Percentiles rank a stretch among this genome's conserved stretches.
phyloP scores from a whole-genome alignment of 805 yeast genomes.

The Cyberlindnera bimundalis region DNA sequence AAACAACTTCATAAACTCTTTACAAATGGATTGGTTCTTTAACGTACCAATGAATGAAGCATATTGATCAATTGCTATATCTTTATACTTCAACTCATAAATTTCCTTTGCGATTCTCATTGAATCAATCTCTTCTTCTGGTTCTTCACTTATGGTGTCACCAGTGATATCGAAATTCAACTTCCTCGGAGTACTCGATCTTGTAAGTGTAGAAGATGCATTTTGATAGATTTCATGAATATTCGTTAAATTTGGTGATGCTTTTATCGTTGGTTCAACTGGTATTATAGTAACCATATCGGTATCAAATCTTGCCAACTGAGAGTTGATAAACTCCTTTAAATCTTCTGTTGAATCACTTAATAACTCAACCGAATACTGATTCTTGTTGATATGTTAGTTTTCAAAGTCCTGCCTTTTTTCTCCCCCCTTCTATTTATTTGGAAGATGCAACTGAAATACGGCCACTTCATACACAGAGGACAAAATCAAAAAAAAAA shows the following conservation, averaged over 20 bases:
- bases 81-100: slow-evolving; percentile 29
- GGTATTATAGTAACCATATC: slow-evolving; percentile 11
- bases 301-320: slow-evolving; percentile 14
- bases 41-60: slow-evolving; percentile 38
- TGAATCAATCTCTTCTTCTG: slow-evolving; percentile 15
- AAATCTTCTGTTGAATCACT: slow-evolving; percentile 12
- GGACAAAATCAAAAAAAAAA: no score
- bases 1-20: slow-evolving; percentile 36
- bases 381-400: no score
- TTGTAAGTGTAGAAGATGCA: slow-evolving; percentile 7
- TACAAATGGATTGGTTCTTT: slow-evolving; percentile 27
- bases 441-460: no score
- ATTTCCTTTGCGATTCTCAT: slow-evolving; percentile 31
- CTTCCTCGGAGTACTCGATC: slow-evolving; percentile 10
- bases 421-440: no score
- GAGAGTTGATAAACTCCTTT: slow-evolving; percentile 10
- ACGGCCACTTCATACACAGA: no score
- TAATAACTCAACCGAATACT: no score
- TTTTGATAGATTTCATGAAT: slow-evolving; percentile 21
- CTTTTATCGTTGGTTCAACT: slow-evolving; percentile 15
- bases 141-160: slow-evolving; percentile 23
- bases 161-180: slow-evolving; percentile 16
- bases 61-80: slow-evolving; percentile 38
- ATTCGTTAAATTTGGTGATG: slow-evolving; percentile 23
- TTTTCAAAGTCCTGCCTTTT: no score